These are phyloP conservation scores for Castanea sativa DNA, from an alignment of 306 rosid genomes.

Conservation along the genomic window DNA sequence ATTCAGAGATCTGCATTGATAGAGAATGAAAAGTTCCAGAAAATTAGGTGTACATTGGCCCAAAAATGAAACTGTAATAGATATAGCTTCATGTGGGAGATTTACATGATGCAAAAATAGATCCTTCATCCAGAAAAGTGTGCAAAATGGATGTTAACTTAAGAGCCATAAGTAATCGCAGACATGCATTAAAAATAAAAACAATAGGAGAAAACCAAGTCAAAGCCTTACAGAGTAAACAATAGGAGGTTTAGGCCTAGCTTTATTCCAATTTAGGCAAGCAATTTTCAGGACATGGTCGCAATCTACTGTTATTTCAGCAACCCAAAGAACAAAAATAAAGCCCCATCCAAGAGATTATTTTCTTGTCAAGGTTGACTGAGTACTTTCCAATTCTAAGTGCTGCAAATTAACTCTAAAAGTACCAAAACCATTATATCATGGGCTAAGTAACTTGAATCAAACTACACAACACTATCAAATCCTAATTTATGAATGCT, in stretches of 20 bases:
- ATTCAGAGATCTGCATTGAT: slow-evolving; percentile 37
- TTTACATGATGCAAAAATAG: not conserved
- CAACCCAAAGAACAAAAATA: no score
- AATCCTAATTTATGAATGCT: no score
- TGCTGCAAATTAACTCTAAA: no score
- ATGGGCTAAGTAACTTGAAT: no score
- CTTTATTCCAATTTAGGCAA: no score
- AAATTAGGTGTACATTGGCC: not conserved
- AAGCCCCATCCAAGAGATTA: no score
- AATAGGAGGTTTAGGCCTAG: no score
- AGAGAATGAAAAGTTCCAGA: not conserved
- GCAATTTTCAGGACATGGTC: no score
- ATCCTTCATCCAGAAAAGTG: not conserved
- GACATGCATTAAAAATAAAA: not conserved
- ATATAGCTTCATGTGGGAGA: not conserved
- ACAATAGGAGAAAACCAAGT: not conserved
- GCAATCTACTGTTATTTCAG: no score
- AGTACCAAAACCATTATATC: no score
- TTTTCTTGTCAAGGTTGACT: no score
- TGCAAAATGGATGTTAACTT: not conserved
- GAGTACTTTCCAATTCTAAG: no score
- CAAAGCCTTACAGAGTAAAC: not conserved
- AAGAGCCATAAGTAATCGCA: not conserved
- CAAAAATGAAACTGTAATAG: not conserved
- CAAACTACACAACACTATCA: not conserved